phyloP scores from a whole-genome alignment of 108 stramenopile species.

The Thalassiosira profunda region DNA sequence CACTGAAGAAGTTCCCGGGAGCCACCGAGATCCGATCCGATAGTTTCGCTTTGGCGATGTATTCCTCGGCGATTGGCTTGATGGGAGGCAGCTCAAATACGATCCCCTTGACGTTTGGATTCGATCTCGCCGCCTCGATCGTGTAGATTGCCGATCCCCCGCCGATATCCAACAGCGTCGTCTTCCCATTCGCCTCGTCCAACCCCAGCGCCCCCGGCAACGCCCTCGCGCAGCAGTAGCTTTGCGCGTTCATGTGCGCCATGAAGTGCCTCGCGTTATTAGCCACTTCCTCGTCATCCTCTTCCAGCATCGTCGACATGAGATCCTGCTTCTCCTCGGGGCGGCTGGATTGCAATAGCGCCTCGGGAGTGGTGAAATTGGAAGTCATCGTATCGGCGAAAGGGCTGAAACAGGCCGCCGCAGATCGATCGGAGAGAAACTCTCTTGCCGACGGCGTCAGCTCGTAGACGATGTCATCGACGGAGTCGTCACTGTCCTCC shows the following conservation, averaged over 20 bases:
- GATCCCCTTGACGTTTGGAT: constrained; percentile 7
- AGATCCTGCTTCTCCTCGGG: constrained; percentile 12
- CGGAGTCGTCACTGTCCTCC: constrained; percentile 4
- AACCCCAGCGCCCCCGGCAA: background rate
- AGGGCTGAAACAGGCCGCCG: background rate
- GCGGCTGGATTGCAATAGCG: background rate
- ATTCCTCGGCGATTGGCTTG: constrained; percentile 12
- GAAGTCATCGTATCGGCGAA: constrained; percentile 1
- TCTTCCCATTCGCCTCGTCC: background rate
- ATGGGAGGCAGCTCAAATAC: constrained; percentile 15
- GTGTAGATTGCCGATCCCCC: constrained; percentile 14
- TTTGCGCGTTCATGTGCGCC: constrained; percentile 16
- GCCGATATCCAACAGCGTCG: constrained; percentile 2
- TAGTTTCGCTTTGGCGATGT: background rate
- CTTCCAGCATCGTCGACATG: constrained; percentile 2
- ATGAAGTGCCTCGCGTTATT: constrained; percentile 19
- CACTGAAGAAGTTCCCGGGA: constrained; percentile 11
- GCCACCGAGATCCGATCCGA: constrained; percentile 3
- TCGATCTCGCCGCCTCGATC: constrained; percentile 5
- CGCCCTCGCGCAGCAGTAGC: constrained; percentile 13
- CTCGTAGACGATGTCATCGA: constrained; percentile 1
- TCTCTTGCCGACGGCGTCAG: constrained; percentile 4
- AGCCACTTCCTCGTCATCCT: background rate
- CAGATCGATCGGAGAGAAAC: constrained; percentile 1
- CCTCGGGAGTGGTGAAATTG: constrained; percentile 4